Conservation (phyloP, 75 land plant species). For the Selaginella tamariscina region DNA sequence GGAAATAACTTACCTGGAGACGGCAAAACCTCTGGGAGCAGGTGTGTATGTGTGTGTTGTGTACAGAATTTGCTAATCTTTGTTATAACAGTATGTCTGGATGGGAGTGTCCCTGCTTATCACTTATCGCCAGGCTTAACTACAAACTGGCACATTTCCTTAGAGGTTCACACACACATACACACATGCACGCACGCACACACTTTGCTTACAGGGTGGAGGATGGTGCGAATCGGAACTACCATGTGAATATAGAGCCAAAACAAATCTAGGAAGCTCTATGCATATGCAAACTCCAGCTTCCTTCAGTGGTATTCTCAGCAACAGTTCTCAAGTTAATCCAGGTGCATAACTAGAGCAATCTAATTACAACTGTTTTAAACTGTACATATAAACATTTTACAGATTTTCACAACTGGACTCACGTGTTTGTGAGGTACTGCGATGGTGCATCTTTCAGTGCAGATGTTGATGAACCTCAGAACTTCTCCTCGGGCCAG, state of each 20-base stretch:
- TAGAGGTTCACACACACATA: background rate
- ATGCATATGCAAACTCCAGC: background rate
- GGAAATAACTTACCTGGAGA: too few species aligned
- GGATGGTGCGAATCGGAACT: background rate
- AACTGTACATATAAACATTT: too few species aligned
- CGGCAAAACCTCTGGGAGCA: too few species aligned
- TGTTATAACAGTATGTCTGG: background rate
- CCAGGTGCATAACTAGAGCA: too few species aligned
- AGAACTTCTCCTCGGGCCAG: background rate
- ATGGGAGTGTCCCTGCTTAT: background rate
- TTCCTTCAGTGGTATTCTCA: background rate
- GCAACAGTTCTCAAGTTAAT: background rate
- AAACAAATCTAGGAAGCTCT: background rate
- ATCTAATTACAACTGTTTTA: too few species aligned
- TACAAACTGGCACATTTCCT: background rate
- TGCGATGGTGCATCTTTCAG: background rate
- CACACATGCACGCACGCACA: too few species aligned
- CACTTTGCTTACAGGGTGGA: background rate
- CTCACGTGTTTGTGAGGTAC: background rate
- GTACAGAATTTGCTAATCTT: too few species aligned
- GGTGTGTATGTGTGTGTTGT: too few species aligned
- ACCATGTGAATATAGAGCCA: background rate
- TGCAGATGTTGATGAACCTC: background rate
- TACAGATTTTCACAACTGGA: background rate
- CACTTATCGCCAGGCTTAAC: background rate